Conservation (phyloP, 495 filamentous ascomycete species). For the Eremomyces bilateralis region DNA sequence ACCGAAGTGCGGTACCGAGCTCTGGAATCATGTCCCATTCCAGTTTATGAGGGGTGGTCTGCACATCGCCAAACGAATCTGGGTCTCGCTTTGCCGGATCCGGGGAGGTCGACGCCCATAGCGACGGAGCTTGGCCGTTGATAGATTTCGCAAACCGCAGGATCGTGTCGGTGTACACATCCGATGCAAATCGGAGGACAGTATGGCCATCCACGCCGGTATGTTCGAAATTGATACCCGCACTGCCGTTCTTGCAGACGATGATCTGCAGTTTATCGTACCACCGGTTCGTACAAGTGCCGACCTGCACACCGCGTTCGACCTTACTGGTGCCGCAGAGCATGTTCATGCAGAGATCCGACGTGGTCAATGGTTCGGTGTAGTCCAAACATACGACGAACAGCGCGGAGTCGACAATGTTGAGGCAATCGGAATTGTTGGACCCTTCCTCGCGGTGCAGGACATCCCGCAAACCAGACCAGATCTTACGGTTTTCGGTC, state of each 20-base stretch:
- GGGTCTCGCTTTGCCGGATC: conserved; percentile 91
- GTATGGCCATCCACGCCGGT: conserved; percentile 97
- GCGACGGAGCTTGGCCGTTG: conserved; percentile 76
- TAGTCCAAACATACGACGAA: conserved; percentile 87
- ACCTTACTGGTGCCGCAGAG: conserved; percentile 87
- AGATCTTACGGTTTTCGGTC: conserved; percentile 89
- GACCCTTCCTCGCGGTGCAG: conserved; percentile 67
- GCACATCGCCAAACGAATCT: conserved; percentile 81
- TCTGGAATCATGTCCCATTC: conserved; percentile 97
- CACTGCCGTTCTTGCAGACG: conserved; percentile 94
- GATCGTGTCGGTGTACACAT: conserved; percentile 95
- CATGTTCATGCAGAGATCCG: conserved; percentile 89
- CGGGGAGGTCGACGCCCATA: conserved; percentile 80
- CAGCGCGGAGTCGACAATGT: conserved; percentile 83
- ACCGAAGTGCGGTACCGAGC: conserved; percentile 72
- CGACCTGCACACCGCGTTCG: conserved; percentile 81
- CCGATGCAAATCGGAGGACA: conserved; percentile 84
- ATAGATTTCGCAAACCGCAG: conserved; percentile 89
- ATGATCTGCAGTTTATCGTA: conserved; percentile 99
- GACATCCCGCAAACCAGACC: conserved; percentile 80
- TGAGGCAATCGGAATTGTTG: conserved; percentile 85
- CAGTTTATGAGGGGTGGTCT: conserved; percentile 81
- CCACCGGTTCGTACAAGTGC: conserved; percentile 95
- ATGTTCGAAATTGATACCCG: conserved; percentile 97
- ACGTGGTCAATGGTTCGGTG: conserved; percentile 56